Conservation (phyloP, 495 filamentous ascomycete species). For the Antarctomyces pellizariae region DNA sequence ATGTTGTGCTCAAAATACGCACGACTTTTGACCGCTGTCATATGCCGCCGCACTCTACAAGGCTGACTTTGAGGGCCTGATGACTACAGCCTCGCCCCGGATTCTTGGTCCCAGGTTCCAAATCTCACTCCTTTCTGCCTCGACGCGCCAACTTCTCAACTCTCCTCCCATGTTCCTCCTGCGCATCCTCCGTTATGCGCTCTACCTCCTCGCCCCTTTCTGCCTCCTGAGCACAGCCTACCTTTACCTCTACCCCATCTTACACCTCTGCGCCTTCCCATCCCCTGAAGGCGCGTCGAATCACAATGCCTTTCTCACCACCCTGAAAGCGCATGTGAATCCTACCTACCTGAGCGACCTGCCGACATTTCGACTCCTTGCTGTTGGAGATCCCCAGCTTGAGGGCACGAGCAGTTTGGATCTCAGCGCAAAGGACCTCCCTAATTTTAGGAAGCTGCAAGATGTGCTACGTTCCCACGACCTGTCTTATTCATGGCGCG, state of each 20-base stretch:
- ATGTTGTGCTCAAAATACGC: no score
- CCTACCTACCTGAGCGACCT: conserved; percentile 12
- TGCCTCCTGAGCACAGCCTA: conserved; percentile 44
- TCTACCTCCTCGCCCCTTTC: conserved; percentile 44
- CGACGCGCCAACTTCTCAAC: no score
- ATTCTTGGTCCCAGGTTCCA: no score
- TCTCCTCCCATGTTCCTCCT: conserved; percentile 33
- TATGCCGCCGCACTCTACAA: no score
- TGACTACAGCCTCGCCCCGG: no score
- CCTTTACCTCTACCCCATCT: conserved; percentile 73
- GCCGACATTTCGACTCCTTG: conserved; percentile 55
- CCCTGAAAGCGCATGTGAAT: conserved; percentile 23
- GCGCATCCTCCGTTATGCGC: conserved; percentile 31
- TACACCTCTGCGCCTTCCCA: conserved; percentile 67
- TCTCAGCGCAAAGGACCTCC: conserved; percentile 32
- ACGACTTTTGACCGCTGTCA: no score
- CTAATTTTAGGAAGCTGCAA: conserved; percentile 24
- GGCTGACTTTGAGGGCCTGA: no score
- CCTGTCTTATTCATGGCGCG: conserved; percentile 8
- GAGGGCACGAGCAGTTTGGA: conserved; percentile 66
- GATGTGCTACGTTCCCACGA: no score
- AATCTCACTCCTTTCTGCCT: no score
- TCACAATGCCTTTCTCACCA: conserved; percentile 21
- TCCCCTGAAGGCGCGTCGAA: conserved; percentile 17
- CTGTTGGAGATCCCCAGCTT: conserved; percentile 82